These are phyloP conservation scores for Zostera marina DNA, from an alignment of 116 monocot species.

Conservation along the genomic window DNA sequence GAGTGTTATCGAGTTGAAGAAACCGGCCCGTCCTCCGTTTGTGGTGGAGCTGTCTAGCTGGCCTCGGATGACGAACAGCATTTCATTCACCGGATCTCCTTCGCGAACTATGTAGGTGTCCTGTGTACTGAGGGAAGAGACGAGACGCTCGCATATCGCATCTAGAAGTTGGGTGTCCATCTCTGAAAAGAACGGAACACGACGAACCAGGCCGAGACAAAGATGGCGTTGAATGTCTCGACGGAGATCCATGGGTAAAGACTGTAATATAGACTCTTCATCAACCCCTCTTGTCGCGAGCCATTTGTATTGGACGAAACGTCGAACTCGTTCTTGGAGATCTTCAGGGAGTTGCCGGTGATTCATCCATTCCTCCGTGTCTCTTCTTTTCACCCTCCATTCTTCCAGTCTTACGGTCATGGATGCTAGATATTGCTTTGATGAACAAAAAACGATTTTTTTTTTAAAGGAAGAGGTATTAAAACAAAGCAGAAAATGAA, in stretches of 20 bases:
- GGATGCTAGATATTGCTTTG: conserved; percentile 73
- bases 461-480: too few relatives aligned
- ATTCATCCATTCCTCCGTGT: conserved; percentile 96
- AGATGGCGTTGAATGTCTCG: conserved; percentile 86
- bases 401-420: conserved; percentile 74
- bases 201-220: conserved; percentile 72
- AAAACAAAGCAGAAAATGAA: too few relatives aligned
- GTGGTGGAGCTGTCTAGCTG: conserved; percentile 84
- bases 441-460: too few relatives aligned
- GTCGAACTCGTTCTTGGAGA: conserved; percentile 68
- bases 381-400: conserved; percentile 80
- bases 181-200: conserved; percentile 86
- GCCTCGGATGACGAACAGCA: conserved; percentile 88
- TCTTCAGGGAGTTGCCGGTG: conserved; percentile 78
- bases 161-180: conserved; percentile 90
- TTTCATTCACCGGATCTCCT: conserved; percentile 83
- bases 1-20: conserved; percentile 84
- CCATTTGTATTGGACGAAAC: conserved; percentile 92
- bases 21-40: conserved; percentile 65
- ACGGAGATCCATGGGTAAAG: conserved; percentile 80
- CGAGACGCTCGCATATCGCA: conserved; percentile 75
- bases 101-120: conserved; percentile 64
- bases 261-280: conserved; percentile 70
- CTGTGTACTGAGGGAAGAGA: conserved; percentile 68
- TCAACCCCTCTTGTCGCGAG: conserved; percentile 92